A percentile compares a stretch with the other conserved stretches of the same genome.
These are phyloP conservation scores for Cadophora gregata DNA, from an alignment of 2,329 filamentous ascomycete genomes.

Conservation along the genomic window DNA sequence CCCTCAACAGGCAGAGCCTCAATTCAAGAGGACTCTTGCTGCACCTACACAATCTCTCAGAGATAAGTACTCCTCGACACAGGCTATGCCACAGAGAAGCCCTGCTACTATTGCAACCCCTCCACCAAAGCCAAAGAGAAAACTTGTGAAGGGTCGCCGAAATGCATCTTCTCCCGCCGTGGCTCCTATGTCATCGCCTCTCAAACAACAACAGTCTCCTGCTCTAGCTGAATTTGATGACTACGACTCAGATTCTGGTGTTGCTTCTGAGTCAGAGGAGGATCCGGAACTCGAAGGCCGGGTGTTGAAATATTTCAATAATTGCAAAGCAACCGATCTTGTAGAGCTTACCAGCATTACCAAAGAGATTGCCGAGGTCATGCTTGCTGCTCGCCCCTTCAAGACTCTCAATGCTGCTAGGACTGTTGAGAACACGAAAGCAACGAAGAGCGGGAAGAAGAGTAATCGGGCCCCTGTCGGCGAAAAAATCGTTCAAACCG, in stretches of 20 bases:
- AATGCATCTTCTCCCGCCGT: conserved; percentile 38
- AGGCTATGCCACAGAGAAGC: conserved; percentile 43
- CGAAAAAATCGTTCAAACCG: conserved; percentile 70
- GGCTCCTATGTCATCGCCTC: conserved; percentile 33
- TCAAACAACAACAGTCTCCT: conserved; percentile 33
- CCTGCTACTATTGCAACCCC: conserved; percentile 29
- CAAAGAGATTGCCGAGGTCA: conserved; percentile 68
- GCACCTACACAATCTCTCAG: conserved; percentile 60
- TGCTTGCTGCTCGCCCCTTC: conserved; percentile 81
- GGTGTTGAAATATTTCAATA: conserved; percentile 84
- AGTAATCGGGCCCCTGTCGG: conserved; percentile 59
- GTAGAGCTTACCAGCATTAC: conserved; percentile 81
- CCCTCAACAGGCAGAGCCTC: conserved; percentile 49
- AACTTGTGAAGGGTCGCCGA: conserved; percentile 43
- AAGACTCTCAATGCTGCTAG: conserved; percentile 67
- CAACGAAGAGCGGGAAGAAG: conserved; percentile 56
- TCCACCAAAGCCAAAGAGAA: conserved; percentile 43
- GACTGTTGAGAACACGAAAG: conserved; percentile 61
- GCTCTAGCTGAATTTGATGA: conserved; percentile 32
- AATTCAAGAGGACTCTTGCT: conserved; percentile 61
- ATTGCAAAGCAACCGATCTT: conserved; percentile 75
- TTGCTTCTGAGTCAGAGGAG: conserved; percentile 42
- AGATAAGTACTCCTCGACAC: conserved; percentile 61
- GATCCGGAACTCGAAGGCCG: conserved; percentile 54
- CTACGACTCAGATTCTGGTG: conserved; percentile 43